These are phyloP conservation scores for Angophora floribunda DNA, from an alignment of 345 rosid species.

Conservation along the genomic window DNA sequence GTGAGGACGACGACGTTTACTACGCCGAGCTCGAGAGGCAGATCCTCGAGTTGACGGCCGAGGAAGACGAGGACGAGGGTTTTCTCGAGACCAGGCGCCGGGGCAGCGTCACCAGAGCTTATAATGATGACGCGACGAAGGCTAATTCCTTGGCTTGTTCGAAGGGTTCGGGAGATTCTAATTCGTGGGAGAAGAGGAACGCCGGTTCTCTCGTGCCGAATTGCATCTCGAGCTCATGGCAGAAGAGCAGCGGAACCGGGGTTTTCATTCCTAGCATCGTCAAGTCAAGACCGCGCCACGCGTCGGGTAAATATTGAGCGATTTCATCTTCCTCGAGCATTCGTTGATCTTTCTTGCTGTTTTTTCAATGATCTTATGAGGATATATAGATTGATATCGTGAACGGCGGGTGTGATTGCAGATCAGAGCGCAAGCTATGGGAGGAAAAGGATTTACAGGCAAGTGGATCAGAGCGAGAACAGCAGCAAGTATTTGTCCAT, in stretches of 20 bases:
- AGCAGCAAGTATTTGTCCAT: background rate
- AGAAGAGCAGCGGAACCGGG: background rate
- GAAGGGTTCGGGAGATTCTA: background rate
- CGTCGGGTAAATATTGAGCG: background rate
- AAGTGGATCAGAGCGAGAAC: background rate
- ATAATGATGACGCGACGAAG: background rate
- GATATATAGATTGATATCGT: background rate
- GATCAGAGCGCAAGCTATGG: background rate
- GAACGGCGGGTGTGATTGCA: background rate
- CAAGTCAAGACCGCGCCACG: background rate
- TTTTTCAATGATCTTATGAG: background rate
- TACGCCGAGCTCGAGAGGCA: constrained; percentile 1
- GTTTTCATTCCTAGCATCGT: background rate
- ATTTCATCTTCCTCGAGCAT: background rate
- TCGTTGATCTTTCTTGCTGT: background rate
- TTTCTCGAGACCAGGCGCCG: background rate
- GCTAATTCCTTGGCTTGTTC: background rate
- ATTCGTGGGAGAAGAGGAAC: background rate
- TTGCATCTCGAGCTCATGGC: background rate
- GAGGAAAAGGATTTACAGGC: background rate
- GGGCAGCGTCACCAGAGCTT: background rate
- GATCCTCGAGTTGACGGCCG: background rate
- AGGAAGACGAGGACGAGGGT: background rate
- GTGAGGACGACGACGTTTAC: background rate
- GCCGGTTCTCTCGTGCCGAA: background rate